Evolutionary conservation across 805 yeast genomes (phyloP), one percentile per base, ranked within the genome.

Genomic region (Jamesozyma piceae): DNA sequence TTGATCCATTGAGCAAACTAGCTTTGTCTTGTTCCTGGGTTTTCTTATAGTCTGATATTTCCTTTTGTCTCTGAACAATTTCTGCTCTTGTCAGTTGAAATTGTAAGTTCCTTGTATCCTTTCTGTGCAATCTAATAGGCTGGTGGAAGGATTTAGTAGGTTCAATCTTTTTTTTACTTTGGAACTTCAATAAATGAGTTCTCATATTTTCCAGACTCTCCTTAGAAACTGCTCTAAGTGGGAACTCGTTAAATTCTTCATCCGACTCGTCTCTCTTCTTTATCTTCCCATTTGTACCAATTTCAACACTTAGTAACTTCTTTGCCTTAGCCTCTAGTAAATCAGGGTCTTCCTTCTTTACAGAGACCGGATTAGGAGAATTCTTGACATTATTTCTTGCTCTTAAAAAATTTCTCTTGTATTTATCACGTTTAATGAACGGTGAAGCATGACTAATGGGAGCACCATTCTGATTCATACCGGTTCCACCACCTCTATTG

Each of bases 41-140:
- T 22, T 49, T 53, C 44, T 60, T 58, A 42, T 61, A 62, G 42
- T 66, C 67, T 26, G 64, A 63, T 44, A 69, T 66, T 50, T 75
- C 78, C 42, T 63, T 66, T 54, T 71, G 74, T 54, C 80, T 73
- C 41, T 72, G 75, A 41, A 82, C 90, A 51, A 83, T 74, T 57
- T 84, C 92, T 44, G 81, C 78, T 53, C 88, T 65, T 2, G 89
- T 79, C 52, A 87, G 68, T 61, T 87, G 94, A 57, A 84, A 84
- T 60, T 89, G 96, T 57, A 90, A 68, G 58, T 86, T 85, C 55
- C 87, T 77, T 1, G 98, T 96, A 62, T 90, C 97, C 58, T 90
- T 89, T 52, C 97, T 73, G 61, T 89, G 97, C 57, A 90, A 67
- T 52, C 96, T 69, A 17, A 89, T 80, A 0, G 98, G 98, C 45